Percentiles rank a stretch among this genome's conserved stretches.
Evolutionary conservation across 1,139 yeast genomes (phyloP).

Genomic region (Geotrichum carabidarum): DNA sequence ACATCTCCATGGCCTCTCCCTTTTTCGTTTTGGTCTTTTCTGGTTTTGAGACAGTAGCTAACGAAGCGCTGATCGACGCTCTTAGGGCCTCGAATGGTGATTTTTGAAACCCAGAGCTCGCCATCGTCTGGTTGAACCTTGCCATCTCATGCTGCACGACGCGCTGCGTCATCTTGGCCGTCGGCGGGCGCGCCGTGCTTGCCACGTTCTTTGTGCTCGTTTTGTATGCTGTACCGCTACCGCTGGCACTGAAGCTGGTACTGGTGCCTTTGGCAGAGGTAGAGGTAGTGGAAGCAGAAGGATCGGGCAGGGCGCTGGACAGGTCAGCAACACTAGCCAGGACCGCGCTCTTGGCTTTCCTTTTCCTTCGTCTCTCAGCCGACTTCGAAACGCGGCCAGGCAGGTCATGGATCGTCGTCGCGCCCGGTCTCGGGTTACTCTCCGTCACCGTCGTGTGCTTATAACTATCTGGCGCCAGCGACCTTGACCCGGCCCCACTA

Average conservation of each 20-base stretch:
- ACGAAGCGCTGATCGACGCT: slow-evolving; percentile 23
- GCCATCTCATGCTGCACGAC: slow-evolving; percentile 32
- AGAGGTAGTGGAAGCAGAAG: slow-evolving; percentile 20
- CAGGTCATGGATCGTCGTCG: slow-evolving; percentile 21
- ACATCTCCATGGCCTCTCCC: slow-evolving; percentile 10
- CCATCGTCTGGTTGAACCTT: slow-evolving; percentile 29
- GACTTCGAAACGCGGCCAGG: slow-evolving; percentile 29
- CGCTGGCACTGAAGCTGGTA: not conserved
- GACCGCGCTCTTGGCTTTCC: slow-evolving; percentile 31
- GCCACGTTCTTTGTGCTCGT: slow-evolving; percentile 22
- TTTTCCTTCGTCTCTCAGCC: slow-evolving; percentile 25
- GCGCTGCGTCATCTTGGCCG: slow-evolving; percentile 32
- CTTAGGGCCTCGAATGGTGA: slow-evolving; percentile 31
- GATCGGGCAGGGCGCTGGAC: slow-evolving; percentile 32
- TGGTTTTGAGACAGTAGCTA: slow-evolving; percentile 23
- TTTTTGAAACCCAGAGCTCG: slow-evolving; percentile 24
- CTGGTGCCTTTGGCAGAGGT: slow-evolving; percentile 16
- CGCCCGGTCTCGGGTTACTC: slow-evolving; percentile 10
- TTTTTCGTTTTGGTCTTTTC: slow-evolving; percentile 20
- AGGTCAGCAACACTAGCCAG: slow-evolving; percentile 32
- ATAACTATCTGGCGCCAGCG: slow-evolving; percentile 17
- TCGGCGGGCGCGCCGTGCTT: slow-evolving; percentile 27
- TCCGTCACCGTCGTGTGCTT: slow-evolving; percentile 19
- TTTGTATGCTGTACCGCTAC: slow-evolving; percentile 14
- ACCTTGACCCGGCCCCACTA: slow-evolving; percentile 2